phyloP scores from a whole-genome alignment of 208 protist genomes.

The Angomonas ambiguus region DNA sequence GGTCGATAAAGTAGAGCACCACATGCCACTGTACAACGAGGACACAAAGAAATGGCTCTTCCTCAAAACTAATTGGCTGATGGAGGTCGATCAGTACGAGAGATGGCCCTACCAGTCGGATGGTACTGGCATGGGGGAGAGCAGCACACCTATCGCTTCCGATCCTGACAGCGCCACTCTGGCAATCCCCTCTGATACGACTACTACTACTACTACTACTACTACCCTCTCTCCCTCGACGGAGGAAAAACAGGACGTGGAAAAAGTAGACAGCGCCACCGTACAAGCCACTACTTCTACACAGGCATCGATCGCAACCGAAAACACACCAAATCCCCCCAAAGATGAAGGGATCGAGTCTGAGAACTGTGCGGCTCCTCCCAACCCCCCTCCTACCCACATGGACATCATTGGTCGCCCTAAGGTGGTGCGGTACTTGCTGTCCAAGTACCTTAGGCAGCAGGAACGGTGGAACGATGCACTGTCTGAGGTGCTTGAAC shows the following conservation, averaged over 20 bases:
- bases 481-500: slow-evolving; percentile 28
- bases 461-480: slow-evolving; percentile 30
- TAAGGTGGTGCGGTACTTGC: slow-evolving; percentile 38
- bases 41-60: background rate
- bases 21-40: background rate
- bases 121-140: too few species aligned
- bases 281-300: too few species aligned
- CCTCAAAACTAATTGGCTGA: background rate
- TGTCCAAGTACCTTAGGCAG: slow-evolving; percentile 19
- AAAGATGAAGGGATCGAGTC: background rate
- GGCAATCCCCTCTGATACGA: too few species aligned
- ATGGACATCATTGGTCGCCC: slow-evolving; percentile 30
- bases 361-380: background rate
- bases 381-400: slow-evolving; percentile 17
- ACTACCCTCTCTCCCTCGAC: too few species aligned
- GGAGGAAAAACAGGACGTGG: too few species aligned
- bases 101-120: background rate
- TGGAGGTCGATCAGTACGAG: background rate
- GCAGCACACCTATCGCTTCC: too few species aligned
- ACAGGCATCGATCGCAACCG: background rate
- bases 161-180: too few species aligned
- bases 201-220: too few species aligned
- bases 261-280: too few species aligned
- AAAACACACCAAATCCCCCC: background rate
- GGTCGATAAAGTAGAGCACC: background rate